Conservation (phyloP, 2,329 filamentous ascomycete species). For the Geoglossum cookeanum region DNA sequence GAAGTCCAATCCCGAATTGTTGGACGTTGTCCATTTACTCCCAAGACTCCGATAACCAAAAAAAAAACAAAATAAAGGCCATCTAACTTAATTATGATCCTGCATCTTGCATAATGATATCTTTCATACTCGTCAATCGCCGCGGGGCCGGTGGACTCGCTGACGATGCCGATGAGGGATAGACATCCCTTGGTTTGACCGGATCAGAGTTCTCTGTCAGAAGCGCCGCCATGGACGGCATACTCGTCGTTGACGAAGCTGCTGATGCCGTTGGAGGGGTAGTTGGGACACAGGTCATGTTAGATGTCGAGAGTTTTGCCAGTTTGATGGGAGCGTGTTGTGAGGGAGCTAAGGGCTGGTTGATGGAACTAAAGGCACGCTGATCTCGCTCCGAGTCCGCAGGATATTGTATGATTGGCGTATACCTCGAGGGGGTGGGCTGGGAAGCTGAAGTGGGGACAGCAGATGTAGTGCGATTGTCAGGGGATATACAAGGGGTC, state of each 20-base stretch:
- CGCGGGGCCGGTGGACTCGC: neutral
- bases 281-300: neutral
- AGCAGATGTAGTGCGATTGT: slow-evolving; percentile 6
- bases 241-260: neutral
- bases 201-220: neutral
- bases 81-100: neutral
- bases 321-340: neutral
- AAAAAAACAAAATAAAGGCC: neutral
- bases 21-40: neutral
- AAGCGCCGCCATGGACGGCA: neutral
- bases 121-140: neutral
- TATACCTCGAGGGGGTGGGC: neutral
- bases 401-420: neutral
- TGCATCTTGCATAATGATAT: neutral
- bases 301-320: neutral
- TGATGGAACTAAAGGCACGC: neutral
- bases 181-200: neutral
- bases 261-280: neutral
- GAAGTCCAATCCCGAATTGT: neutral
- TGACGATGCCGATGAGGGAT: neutral
- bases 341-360: neutral
- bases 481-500: slow-evolving; percentile 18
- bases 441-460: neutral
- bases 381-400: neutral
- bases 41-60: neutral